Conservation (phyloP, 805 yeast genomes). For the Myxozyma melibiosi region DNA sequence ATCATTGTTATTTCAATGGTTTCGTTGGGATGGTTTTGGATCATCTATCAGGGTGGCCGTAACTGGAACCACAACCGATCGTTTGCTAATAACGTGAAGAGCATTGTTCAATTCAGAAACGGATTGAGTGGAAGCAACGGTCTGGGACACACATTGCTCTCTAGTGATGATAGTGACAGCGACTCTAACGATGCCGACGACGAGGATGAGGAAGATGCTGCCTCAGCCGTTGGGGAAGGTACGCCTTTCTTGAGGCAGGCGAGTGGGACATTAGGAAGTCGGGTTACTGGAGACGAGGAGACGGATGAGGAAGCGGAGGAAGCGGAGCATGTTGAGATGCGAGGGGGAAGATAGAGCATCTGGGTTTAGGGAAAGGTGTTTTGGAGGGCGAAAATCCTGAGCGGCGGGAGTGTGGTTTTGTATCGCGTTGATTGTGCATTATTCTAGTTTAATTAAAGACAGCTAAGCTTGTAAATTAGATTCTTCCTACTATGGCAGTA, state of each 20-base stretch:
- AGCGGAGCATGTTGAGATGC: conserved; percentile 16
- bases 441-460: too few species aligned
- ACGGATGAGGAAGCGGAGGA: conserved; percentile 9
- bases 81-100: not conserved
- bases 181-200: conserved; percentile 16
- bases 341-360: conserved; percentile 6
- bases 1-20: conserved; percentile 11
- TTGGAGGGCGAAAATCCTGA: too few species aligned
- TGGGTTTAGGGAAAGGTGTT: too few species aligned
- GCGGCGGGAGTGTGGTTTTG: too few species aligned
- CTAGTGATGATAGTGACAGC: conserved; percentile 12
- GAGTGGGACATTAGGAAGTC: conserved; percentile 22
- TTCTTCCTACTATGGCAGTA: too few species aligned
- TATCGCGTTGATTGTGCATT: too few species aligned
- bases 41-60: conserved; percentile 19
- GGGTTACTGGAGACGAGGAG: conserved; percentile 13
- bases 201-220: conserved; percentile 14
- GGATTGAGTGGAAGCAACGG: not conserved
- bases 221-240: not conserved
- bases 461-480: too few species aligned
- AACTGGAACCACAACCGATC: conserved; percentile 1
- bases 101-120: conserved; percentile 8
- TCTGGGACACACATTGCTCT: not conserved
- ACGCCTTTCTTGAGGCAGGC: conserved; percentile 18
- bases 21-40: conserved; percentile 18